Base-by-base conservation (phyloP, 768 basidiomycete genomes). In the Mrakia gelida region DNA sequence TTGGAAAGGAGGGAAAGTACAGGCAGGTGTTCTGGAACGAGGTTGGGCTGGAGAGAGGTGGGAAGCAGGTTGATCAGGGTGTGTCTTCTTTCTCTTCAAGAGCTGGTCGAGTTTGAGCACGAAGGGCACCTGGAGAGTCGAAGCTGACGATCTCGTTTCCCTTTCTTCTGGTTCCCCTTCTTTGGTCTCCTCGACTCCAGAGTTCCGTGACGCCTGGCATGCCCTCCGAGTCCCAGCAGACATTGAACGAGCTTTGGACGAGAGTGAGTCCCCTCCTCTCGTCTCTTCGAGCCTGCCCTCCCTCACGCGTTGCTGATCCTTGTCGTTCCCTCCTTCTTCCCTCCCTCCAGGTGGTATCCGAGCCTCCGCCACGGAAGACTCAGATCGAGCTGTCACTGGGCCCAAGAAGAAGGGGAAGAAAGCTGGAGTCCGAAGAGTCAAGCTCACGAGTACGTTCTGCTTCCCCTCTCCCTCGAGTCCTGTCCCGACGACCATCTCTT, bases 21-120 rank as follows among this genome's bases (percentile, higher is more conserved):
- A 88, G 90, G 73, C 91, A 92, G 89, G 93, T 93, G 0, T 94
- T 93, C 81, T 94, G 91, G 91, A 95, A 95, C 80, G 93, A 95
- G 84, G 88, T 94, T 79, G 92, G 79, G 16, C 75, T 68, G 13
- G 79, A 77, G 41, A 91, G 91, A 3, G 87, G 88, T 80, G 84
- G 81, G 80, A 71, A 81, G 81, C 8, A 80, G 76, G 73, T 80
- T 79, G 81, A 83, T 81, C 79, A 80, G 76, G 72, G 82, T 82
- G 18, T 81, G 82, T 41, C 65, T 9, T 13, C 34, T 23, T 2
- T 34, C 10, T 38, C 5, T 26, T 21, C 32, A n/a, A 63, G 32
- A 1, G 62, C 38, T 38, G n/a, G 30, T 4, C 45, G 62, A 16
- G 32, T 4, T 1, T 3, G n/a, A 34, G 16, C 2, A 18, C 10